Conservation (phyloP, 1,284 basidiomycete species). For the Malassezia slooffiae region DNA sequence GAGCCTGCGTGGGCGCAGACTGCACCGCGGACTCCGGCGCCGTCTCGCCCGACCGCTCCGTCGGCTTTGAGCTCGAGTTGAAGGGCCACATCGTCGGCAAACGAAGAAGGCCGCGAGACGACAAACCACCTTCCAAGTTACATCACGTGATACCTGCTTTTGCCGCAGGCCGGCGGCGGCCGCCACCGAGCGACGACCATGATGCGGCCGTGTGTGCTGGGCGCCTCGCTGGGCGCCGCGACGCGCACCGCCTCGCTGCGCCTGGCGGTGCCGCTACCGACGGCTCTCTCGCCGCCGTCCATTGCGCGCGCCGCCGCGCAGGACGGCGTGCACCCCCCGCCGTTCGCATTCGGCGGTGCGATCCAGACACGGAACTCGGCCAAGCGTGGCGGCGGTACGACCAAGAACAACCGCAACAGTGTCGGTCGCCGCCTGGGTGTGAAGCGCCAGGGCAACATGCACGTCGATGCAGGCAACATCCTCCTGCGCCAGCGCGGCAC, state of each 20-base stretch:
- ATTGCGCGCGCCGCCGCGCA: slow-evolving; percentile 9
- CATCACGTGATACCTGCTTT: no score
- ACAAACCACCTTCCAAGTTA: no score
- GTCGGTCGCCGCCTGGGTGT: slow-evolving; percentile 43
- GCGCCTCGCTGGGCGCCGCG: background rate
- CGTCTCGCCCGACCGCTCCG: no score
- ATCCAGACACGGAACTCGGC: slow-evolving; percentile 45
- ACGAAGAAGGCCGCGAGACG: no score
- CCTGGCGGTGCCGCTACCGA: slow-evolving; percentile 18
- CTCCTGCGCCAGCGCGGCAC: slow-evolving; percentile 44
- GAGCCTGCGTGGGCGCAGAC: slow-evolving; percentile 1
- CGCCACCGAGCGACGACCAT: background rate
- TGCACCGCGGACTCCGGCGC: no score
- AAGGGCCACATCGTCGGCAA: slow-evolving; percentile 14
- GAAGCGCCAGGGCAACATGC: slow-evolving; percentile 33
- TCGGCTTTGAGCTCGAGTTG: no score
- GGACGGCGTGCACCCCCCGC: slow-evolving; percentile 17
- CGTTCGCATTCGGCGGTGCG: slow-evolving; percentile 34
- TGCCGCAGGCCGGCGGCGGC: no score
- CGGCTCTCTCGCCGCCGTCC: slow-evolving; percentile 3
- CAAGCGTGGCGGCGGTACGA: slow-evolving; percentile 43
- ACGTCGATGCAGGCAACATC: slow-evolving; percentile 32
- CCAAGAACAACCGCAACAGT: slow-evolving; percentile 45
- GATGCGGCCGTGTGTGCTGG: background rate
- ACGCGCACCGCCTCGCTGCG: slow-evolving; percentile 24